These are phyloP conservation scores for Pichia sp. DNA, from an alignment of 1,139 yeast species.

Conservation along the genomic window DNA sequence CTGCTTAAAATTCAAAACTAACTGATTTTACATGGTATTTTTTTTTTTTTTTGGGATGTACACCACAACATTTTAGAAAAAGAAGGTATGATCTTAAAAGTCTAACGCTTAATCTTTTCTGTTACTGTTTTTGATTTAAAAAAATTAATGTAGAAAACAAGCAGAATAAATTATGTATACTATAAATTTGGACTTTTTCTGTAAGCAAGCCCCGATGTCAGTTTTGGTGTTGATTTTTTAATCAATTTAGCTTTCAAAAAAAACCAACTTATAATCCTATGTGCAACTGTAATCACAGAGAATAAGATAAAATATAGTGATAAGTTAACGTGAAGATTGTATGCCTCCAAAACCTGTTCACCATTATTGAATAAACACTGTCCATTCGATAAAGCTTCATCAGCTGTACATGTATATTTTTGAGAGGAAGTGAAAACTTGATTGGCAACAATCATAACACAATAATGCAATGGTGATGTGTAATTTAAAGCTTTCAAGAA, in stretches of 20 bases:
- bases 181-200: neutral
- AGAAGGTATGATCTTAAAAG: no score
- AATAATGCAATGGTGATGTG: conserved; percentile 67
- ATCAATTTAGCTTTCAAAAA: conserved; percentile 31
- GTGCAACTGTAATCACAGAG: conserved; percentile 33
- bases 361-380: conserved; percentile 44
- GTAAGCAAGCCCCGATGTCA: neutral
- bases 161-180: neutral
- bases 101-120: no score
- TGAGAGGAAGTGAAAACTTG: conserved; percentile 38
- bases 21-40: no score
- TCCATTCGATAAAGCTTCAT: conserved; percentile 24
- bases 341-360: conserved; percentile 40
- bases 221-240: conserved; percentile 14
- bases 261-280: conserved; percentile 34
- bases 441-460: conserved; percentile 48
- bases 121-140: no score
- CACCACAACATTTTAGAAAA: no score
- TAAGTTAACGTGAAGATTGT: conserved; percentile 32
- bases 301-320: conserved; percentile 32
- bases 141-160: no score
- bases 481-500: conserved; percentile 66
- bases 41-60: no score
- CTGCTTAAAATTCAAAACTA: no score
- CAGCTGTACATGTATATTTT: conserved; percentile 35